phyloP scores from a whole-genome alignment of 345 rosid species.

The Chamaenerion angustifolium region DNA sequence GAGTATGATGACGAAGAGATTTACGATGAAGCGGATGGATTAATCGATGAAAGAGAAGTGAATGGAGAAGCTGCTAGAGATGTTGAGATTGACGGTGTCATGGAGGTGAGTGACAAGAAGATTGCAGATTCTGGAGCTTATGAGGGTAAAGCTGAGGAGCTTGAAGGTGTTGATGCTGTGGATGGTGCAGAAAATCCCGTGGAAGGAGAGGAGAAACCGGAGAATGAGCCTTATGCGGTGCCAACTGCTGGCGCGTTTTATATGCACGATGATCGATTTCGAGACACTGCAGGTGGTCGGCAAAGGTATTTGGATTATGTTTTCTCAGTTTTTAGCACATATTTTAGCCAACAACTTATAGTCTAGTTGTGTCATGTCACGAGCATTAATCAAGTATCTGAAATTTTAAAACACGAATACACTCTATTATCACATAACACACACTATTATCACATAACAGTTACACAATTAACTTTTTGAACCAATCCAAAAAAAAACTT shows the following conservation, averaged over 20 bases:
- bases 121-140: constrained; percentile 3
- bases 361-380: too few relatives aligned
- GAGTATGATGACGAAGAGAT: constrained; percentile 20
- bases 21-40: constrained; percentile 23
- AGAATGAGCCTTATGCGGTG: constrained; percentile 75
- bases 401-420: too few relatives aligned
- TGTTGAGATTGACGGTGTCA: constrained; percentile 15
- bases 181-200: constrained; percentile 22
- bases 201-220: constrained; percentile 34
- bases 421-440: too few relatives aligned
- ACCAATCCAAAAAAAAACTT: too few relatives aligned
- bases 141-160: constrained; percentile 19
- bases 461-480: too few relatives aligned
- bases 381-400: too few relatives aligned
- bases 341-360: too few relatives aligned
- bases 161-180: constrained; percentile 5
- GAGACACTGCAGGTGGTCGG: constrained; percentile 45
- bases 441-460: too few relatives aligned
- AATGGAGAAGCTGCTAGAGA: constrained; percentile 9
- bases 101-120: constrained; percentile 14
- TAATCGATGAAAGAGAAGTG: constrained; percentile 16
- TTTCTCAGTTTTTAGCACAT: too few relatives aligned
- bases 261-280: constrained; percentile 93
- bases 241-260: constrained; percentile 97
- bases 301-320: constrained; percentile 29